A percentile compares a stretch with the other conserved stretches of the same genome.
Conservation (phyloP, 106 monocot genomes). For the Agapanthus africanus region DNA sequence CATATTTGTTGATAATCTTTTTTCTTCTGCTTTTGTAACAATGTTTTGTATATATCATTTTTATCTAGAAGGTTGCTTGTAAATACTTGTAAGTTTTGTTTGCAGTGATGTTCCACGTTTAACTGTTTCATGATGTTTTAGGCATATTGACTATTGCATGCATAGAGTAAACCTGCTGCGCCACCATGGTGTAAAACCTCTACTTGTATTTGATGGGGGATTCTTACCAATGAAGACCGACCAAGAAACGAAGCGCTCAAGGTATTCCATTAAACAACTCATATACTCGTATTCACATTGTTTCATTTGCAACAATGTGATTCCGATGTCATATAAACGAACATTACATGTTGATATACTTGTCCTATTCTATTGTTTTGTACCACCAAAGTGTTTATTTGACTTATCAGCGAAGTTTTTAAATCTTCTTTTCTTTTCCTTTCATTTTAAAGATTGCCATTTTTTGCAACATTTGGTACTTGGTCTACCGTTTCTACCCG, state of each 20-base stretch:
- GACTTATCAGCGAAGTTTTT: too few species aligned
- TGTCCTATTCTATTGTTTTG: neutral
- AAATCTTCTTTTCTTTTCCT: too few species aligned
- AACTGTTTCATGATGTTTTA: conserved; percentile 16
- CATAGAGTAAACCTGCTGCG: conserved; percentile 86
- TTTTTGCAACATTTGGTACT: neutral
- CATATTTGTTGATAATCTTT: too few species aligned
- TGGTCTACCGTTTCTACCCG: neutral
- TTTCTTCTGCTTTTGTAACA: too few species aligned
- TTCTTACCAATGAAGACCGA: conserved; percentile 83
- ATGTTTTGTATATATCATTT: neutral
- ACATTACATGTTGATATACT: neutral
- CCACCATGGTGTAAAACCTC: conserved; percentile 77
- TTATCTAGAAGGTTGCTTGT: neutral
- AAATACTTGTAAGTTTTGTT: neutral
- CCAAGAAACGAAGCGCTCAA: conserved; percentile 80
- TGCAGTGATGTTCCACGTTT: neutral
- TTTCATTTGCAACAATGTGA: neutral
- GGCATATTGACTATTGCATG: conserved; percentile 97
- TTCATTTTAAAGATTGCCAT: neutral
- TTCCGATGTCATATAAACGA: neutral
- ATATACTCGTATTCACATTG: neutral
- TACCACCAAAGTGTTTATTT: neutral
- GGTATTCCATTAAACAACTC: conserved; percentile 29
- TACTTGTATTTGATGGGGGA: conserved; percentile 97